Evolutionary conservation across 805 yeast genomes (phyloP), one percentile per base, ranked within the genome.

Genomic region (Metschnikowia gelsemii): DNA sequence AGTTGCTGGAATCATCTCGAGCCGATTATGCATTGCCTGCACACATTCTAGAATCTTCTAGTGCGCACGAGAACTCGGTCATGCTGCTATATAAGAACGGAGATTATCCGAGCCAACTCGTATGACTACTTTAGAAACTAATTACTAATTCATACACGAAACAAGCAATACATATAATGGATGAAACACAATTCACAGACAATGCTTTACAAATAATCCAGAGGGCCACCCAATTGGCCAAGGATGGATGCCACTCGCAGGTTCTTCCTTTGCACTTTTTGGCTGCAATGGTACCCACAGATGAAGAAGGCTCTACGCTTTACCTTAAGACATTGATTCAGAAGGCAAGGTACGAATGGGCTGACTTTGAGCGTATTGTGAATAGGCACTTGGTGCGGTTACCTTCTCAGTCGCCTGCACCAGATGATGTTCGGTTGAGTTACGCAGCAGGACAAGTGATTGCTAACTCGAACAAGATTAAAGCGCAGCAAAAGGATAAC

Each of bases 361-460:
- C 80, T 18, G 66, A 74, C 4, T 80, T 93, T 46, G 90, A 84
- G 62, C 77, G 96, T 47, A 69, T 79, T 1, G 87, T 93, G 42
- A 91, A 93, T 64, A 80, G 78, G 57, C 82, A 80, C 48, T 65
- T 93, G 55, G 96, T 90, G 5, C 75, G 95, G 44, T 71, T 87
- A 34, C 96, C 98, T 18, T 78, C 87, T 29, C 97, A 91, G 61
- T 72, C 72, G 26, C 99, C 99, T 2, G 84, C 97, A 2, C 96
- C 97, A 13, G 74, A 80, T 11, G 90, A 88, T 49, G 74, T 89
- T 2, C 70, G 83, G 18, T 84, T 95, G 49, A 76, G 88, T 42
- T 78, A 83, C 30, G 77, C 87, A n/a, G 73, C 89, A 24, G 87
- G 87, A 16, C 83, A 80, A 59, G 79, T 93, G 16, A 62, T 93